Percentiles rank a stretch among this genome's conserved stretches.
phyloP scores from a whole-genome alignment of 352 stramenopile species.

The Pythium phragmitis region DNA sequence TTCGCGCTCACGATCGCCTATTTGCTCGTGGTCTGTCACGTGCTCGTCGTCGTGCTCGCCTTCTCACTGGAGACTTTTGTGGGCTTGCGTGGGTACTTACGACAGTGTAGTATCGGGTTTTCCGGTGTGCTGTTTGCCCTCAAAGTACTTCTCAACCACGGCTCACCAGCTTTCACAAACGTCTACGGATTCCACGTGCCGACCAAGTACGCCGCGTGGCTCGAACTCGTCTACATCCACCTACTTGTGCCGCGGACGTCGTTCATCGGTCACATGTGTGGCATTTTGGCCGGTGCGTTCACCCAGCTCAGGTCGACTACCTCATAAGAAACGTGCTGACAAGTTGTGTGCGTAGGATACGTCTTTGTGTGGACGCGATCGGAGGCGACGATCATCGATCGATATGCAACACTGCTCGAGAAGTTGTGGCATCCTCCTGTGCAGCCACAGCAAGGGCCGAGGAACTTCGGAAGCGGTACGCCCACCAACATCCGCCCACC shows the following conservation, averaged over 20 bases:
- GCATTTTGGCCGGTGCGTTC: constrained; percentile 72
- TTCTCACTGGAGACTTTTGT: constrained; percentile 35
- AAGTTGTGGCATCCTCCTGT: not conserved
- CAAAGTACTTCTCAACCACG: constrained; percentile 84
- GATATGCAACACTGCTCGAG: not conserved
- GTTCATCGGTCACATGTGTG: constrained; percentile 84
- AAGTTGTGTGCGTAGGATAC: constrained; percentile 13
- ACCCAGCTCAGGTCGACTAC: not conserved
- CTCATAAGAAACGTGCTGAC: not conserved
- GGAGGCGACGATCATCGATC: constrained; percentile 20
- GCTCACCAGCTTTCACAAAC: constrained; percentile 56
- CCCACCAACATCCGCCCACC: not conserved
- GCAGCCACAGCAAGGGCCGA: not conserved
- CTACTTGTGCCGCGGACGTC: constrained; percentile 78
- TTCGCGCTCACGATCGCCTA: constrained; percentile 52
- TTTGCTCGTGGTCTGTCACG: constrained; percentile 64
- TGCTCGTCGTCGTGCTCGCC: constrained; percentile 48
- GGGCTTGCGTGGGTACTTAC: constrained; percentile 18
- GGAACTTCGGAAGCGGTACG: constrained; percentile 9
- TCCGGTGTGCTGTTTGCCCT: constrained; percentile 77
- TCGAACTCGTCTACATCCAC: constrained; percentile 86
- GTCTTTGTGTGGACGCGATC: constrained; percentile 19
- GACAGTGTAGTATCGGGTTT: constrained; percentile 75
- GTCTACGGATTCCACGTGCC: constrained; percentile 76
- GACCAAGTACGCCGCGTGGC: constrained; percentile 87